phyloP scores from a whole-genome alignment of 805 yeast genomes.

The Suhomyces xylopsoci region DNA sequence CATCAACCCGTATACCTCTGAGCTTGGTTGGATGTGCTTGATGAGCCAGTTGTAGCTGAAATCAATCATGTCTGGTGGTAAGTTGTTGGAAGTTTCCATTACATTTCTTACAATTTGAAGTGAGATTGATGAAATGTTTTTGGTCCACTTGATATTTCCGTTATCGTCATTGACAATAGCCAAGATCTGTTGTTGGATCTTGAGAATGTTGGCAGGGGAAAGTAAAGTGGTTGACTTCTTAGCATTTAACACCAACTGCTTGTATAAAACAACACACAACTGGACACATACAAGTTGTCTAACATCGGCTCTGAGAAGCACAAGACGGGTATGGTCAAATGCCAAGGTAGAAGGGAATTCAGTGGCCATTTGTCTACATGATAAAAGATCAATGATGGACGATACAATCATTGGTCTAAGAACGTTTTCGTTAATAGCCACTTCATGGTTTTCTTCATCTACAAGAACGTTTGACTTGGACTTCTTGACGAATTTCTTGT shows the following conservation, averaged over 20 bases:
- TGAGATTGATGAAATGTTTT: conserved; percentile 69
- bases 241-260: conserved; percentile 51
- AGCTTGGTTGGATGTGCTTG: conserved; percentile 80
- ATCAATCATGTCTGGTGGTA: conserved; percentile 44
- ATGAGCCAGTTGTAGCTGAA: conserved; percentile 77
- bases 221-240: conserved; percentile 18
- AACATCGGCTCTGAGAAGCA: conserved; percentile 77
- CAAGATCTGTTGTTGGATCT: conserved; percentile 65
- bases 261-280: conserved; percentile 67
- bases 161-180: conserved; percentile 81
- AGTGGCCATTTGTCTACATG: conserved; percentile 76
- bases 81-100: conserved; percentile 16
- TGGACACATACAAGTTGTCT: conserved; percentile 80
- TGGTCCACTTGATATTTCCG: conserved; percentile 88
- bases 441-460: conserved; percentile 12
- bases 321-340: conserved; percentile 79
- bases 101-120: conserved; percentile 57
- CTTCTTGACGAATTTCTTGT: conserved; percentile 28
- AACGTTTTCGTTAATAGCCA: conserved; percentile 14
- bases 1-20: conserved; percentile 72
- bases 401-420: conserved; percentile 42
- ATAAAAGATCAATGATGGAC: conserved; percentile 60
- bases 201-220: conserved; percentile 36
- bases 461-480: conserved; percentile 5
- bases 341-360: conserved; percentile 82